phyloP scores from a whole-genome alignment of 345 rosid genomes.

The Hibiscus trionum region DNA sequence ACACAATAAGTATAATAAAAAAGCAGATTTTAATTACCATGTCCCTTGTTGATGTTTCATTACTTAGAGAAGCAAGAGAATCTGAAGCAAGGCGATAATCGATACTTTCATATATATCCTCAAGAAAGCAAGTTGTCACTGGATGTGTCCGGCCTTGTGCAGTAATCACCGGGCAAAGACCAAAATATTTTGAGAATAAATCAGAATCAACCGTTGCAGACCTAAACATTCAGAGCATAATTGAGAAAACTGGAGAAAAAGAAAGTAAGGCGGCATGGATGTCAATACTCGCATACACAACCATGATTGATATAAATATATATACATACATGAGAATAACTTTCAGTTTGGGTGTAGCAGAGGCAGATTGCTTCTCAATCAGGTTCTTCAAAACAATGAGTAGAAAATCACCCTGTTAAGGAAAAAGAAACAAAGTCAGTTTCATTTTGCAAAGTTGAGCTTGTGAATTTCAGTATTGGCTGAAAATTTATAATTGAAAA shows the following conservation, averaged over 20 bases:
- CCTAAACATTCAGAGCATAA: slow-evolving; percentile 34
- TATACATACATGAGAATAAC: slow-evolving; percentile 76
- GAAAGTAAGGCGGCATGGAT: background rate
- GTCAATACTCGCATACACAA: background rate
- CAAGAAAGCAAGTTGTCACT: slow-evolving; percentile 68
- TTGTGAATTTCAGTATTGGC: background rate
- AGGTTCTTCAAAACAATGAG: slow-evolving; percentile 85
- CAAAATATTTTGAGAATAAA: slow-evolving; percentile 77
- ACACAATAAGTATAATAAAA: background rate
- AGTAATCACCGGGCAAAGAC: slow-evolving; percentile 78
- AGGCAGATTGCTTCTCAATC: slow-evolving; percentile 68
- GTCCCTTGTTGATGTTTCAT: slow-evolving; percentile 38
- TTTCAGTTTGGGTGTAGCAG: slow-evolving; percentile 47
- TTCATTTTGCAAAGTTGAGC: background rate
- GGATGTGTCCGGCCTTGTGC: slow-evolving; percentile 90
- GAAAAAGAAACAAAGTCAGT: slow-evolving; percentile 12
- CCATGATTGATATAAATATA: background rate
- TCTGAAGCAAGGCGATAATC: slow-evolving; percentile 68
- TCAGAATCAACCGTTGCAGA: slow-evolving; percentile 94
- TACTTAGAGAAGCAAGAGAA: slow-evolving; percentile 68
- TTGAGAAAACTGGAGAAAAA: slow-evolving; percentile 8
- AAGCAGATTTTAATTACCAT: slow-evolving; percentile 37
- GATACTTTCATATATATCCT: slow-evolving; percentile 72
- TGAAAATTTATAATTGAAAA: background rate
- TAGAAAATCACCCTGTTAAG: slow-evolving; percentile 77